phyloP scores from a whole-genome alignment of 2,329 filamentous ascomycete species.

The Fusarium sp. region DNA sequence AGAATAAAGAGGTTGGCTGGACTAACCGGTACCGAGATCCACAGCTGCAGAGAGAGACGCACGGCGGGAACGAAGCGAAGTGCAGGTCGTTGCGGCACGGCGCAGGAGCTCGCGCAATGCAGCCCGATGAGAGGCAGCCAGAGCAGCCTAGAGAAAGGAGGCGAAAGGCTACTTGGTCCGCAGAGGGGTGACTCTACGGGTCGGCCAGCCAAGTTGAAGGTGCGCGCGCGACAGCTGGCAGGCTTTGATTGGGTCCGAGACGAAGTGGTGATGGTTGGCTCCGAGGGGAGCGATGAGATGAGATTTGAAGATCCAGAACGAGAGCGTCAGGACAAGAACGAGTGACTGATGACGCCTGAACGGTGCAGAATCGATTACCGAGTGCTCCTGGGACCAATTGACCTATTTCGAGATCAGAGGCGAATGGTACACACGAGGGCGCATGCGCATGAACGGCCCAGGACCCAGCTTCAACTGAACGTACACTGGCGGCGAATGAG shows the following conservation, averaged over 20 bases:
- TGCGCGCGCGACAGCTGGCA: conserved; percentile 48
- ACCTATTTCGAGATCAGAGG: conserved; percentile 32
- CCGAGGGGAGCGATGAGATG: conserved; percentile 35
- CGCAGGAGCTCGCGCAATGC: conserved; percentile 40
- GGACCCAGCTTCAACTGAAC: conserved; percentile 20
- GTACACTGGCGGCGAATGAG: conserved; percentile 33
- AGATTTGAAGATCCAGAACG: conserved; percentile 36
- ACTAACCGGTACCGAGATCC: conserved; percentile 41
- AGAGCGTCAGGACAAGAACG: conserved; percentile 37
- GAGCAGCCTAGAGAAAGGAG: conserved; percentile 23
- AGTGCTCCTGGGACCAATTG: conserved; percentile 39
- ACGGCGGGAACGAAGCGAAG: conserved; percentile 37
- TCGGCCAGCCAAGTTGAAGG: conserved; percentile 39
- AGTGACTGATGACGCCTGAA: conserved; percentile 38
- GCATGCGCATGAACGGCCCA: conserved; percentile 37
- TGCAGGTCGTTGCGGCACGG: conserved; percentile 34
- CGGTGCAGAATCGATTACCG: conserved; percentile 28
- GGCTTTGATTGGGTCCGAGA: conserved; percentile 47
- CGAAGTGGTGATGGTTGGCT: conserved; percentile 38
- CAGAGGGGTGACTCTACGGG: conserved; percentile 33
- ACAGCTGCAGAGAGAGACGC: conserved; percentile 39
- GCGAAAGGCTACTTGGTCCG: conserved; percentile 26
- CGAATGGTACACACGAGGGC: conserved; percentile 24
- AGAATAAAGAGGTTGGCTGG: conserved; percentile 39
- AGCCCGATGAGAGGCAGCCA: conserved; percentile 42